phyloP scores from a whole-genome alignment of 1,284 basidiomycete species.

The Hemileia vastatrix region DNA sequence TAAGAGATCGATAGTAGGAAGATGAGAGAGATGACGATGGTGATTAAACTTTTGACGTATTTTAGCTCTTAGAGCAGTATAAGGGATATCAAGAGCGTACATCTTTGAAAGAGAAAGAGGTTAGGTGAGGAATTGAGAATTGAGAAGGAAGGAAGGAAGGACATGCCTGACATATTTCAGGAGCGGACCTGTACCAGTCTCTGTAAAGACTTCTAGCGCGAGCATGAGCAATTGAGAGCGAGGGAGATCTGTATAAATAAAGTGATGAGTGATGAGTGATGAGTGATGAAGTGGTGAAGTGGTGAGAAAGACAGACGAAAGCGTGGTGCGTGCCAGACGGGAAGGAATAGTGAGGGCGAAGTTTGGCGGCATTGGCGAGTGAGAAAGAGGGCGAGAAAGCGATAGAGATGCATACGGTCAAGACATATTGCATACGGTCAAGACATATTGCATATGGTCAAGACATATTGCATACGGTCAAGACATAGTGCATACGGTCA shows the following conservation, averaged over 20 bases:
- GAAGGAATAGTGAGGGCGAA: slow-evolving; percentile 64
- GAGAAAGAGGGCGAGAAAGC: no score
- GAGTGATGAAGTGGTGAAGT: background rate
- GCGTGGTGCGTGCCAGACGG: slow-evolving; percentile 64
- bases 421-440: no score
- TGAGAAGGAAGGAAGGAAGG: background rate
- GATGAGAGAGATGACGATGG: slow-evolving; percentile 72
- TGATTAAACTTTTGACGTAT: slow-evolving; percentile 81
- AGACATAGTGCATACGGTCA: no score
- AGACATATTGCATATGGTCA: no score
- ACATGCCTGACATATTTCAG: slow-evolving; percentile 22
- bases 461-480: no score
- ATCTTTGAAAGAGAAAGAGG: slow-evolving; percentile 55
- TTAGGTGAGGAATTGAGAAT: background rate
- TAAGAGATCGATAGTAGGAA: slow-evolving; percentile 74
- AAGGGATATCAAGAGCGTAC: slow-evolving; percentile 76
- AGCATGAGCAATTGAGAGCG: slow-evolving; percentile 58
- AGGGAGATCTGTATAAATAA: slow-evolving; percentile 39
- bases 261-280: slow-evolving; percentile 8
- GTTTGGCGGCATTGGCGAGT: slow-evolving; percentile 12
- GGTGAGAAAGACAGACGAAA: slow-evolving; percentile 44
- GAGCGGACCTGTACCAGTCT: slow-evolving; percentile 73
- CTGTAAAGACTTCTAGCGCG: slow-evolving; percentile 74
- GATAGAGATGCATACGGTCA: no score
- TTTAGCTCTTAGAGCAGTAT: slow-evolving; percentile 68